Evolutionary conservation across 2,329 filamentous ascomycete species (phyloP), one percentile per base, ranked within the genome.

Genomic region (Gnomoniopsis sp.): DNA sequence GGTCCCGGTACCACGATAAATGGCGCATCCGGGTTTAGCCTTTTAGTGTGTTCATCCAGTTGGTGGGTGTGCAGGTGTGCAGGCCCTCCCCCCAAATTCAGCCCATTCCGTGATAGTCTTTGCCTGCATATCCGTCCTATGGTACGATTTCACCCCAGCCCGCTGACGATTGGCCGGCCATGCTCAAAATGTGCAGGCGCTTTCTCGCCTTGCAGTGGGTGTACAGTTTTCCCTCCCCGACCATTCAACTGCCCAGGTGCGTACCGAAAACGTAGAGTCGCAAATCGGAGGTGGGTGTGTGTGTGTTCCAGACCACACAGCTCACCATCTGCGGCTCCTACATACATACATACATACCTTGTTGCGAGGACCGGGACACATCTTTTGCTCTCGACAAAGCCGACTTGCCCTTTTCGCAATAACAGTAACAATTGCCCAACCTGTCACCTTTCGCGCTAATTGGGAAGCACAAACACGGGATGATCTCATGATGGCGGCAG

Each of bases 401-500:
- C 26, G 26, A 30, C 26, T 30, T 30, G 26, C 26, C 26, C 8
- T 8, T 4, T 30, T 30, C 26, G 26, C 8, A 11, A n/a, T n/a
- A n/a, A n/a, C n/a, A n/a, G n/a, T n/a, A 3, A n/a, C 36, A 41
- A 41, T 8, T 4, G 26, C 23, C n/a, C 43, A 19, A 19, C 26
- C 26, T 44, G 44, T 53, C 38, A 34, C 49, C 30, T 11, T 51
- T n/a, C n/a, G n/a, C 49, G n/a, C n/a, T 7, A 44, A 15, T 17
- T 8, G 21, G 22, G 41, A 22, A 21, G 14, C 15, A 23, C 30
- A 38, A 19, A 19, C 57, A 51, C 34, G 41, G 54, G 33, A 48
- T 43, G 22, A 41, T 48, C 48, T 59, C 38, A 53, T 48, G 41
- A 50, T 48, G 26, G 34, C 34, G 22, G 22, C 38, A 53, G 51